Conservation (phyloP, 768 basidiomycete species). For the Neoboletus brunneissimus region DNA sequence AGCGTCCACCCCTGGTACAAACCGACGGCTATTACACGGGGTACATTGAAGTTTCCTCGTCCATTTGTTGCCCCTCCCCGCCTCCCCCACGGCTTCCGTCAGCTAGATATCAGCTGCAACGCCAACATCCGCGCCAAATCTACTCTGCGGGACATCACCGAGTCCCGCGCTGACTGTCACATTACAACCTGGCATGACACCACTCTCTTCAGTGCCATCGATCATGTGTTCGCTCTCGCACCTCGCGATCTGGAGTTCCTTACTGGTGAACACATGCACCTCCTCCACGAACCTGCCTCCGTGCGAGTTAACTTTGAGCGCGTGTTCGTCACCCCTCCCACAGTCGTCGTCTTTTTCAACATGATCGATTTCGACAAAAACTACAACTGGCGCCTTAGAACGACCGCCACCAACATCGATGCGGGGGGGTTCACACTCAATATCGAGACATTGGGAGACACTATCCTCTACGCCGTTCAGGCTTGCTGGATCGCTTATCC, state of each 20-base stretch:
- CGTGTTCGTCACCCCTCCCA: constrained; percentile 15
- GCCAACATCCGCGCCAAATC: constrained; percentile 15
- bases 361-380: constrained; percentile 7
- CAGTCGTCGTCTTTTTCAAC: constrained; percentile 16
- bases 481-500: constrained; percentile 23
- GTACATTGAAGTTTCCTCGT: constrained; percentile 11
- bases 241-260: constrained; percentile 15
- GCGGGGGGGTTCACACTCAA: constrained; percentile 15
- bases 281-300: neutral
- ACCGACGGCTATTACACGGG: constrained; percentile 4
- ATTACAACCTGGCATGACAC: neutral
- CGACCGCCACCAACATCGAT: constrained; percentile 9
- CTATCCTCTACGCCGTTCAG: neutral
- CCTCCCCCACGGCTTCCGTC: constrained; percentile 14
- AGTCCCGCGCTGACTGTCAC: constrained; percentile 6
- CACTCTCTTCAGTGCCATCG: neutral
- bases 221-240: constrained; percentile 3
- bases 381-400: constrained; percentile 8
- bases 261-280: constrained; percentile 10
- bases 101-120: constrained; percentile 1
- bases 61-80: constrained; percentile 17
- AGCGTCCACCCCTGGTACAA: neutral
- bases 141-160: neutral
- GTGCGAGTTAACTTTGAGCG: constrained; percentile 13
- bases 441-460: constrained; percentile 12